Conservation (phyloP, 2,329 filamentous ascomycete genomes). For the Chaetomium strumarium region DNA sequence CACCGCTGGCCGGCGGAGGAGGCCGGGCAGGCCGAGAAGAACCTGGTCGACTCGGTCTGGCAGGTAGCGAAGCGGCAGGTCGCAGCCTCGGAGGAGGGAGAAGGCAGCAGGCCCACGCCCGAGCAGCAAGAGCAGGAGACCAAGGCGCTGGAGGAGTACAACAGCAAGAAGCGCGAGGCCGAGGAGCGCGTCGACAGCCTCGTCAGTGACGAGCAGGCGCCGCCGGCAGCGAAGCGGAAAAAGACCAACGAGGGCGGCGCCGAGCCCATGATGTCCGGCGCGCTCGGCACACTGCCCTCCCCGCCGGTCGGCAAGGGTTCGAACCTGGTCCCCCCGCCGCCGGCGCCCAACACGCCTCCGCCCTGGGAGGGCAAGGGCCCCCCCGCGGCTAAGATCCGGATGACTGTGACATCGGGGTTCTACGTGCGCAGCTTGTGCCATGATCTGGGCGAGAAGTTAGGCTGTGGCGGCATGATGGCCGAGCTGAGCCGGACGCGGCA, state of each 20-base stretch:
- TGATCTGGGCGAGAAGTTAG: constrained; percentile 77
- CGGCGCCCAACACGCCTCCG: constrained; percentile 42
- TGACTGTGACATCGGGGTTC: constrained; percentile 93
- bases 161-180: constrained; percentile 52
- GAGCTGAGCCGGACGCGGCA: constrained; percentile 76
- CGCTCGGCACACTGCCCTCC: constrained; percentile 43
- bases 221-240: constrained; percentile 22
- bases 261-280: constrained; percentile 52
- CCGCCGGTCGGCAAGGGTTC: constrained; percentile 40
- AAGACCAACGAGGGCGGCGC: constrained; percentile 20
- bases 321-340: constrained; percentile 48
- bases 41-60: constrained; percentile 67
- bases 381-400: constrained; percentile 73
- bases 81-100: constrained; percentile 25
- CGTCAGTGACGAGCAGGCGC: constrained; percentile 43
- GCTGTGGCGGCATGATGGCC: constrained; percentile 80
- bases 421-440: constrained; percentile 93
- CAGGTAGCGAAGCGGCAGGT: constrained; percentile 54
- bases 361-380: constrained; percentile 59
- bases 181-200: constrained; percentile 53
- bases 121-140: constrained; percentile 52
- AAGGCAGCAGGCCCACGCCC: constrained; percentile 42
- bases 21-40: constrained; percentile 67
- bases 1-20: constrained; percentile 77
- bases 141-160: constrained; percentile 49